Evolutionary conservation across 2,329 filamentous ascomycete species (phyloP).

Genomic region (Diplodia intermedia): DNA sequence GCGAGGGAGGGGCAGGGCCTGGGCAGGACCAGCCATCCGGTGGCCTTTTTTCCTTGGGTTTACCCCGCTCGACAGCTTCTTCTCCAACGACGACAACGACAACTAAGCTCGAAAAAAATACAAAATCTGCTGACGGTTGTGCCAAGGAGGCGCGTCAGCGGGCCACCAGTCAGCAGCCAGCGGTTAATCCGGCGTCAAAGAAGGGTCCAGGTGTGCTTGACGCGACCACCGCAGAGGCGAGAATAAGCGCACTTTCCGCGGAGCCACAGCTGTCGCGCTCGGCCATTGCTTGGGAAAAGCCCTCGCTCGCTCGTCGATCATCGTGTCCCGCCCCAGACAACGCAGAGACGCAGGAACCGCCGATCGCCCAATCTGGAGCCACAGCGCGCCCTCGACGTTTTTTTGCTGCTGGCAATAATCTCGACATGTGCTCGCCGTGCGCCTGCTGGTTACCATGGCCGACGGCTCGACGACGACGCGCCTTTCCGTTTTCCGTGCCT

Average conservation of each 20-base stretch:
- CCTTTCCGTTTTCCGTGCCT: background rate
- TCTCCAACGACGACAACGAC: constrained; percentile 5
- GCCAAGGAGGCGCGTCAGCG: background rate
- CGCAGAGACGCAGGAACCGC: constrained; percentile 26
- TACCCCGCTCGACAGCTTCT: constrained; percentile 11
- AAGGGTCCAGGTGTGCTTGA: constrained; percentile 5
- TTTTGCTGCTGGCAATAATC: too few relatives aligned
- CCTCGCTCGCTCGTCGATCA: constrained; percentile 17
- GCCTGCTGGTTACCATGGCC: too few relatives aligned
- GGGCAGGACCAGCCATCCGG: constrained; percentile 19
- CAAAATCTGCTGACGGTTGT: constrained; percentile 7
- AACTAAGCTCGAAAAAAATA: too few relatives aligned
- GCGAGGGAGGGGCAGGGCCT: constrained; percentile 7
- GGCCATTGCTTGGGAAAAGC: constrained; percentile 3
- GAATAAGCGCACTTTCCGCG: constrained; percentile 22
- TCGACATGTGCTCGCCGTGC: too few relatives aligned
- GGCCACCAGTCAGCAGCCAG: constrained; percentile 8
- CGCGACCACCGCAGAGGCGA: background rate
- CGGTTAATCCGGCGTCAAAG: background rate
- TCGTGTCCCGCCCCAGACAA: constrained; percentile 18
- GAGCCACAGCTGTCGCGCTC: background rate
- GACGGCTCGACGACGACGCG: background rate
- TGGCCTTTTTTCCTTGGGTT: background rate
- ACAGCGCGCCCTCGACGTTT: constrained; percentile 1
- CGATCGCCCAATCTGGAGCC: constrained; percentile 25